Evolutionary conservation across 2,329 filamentous ascomycete genomes (phyloP).

Genomic region (Paecilomyces sp.): DNA sequence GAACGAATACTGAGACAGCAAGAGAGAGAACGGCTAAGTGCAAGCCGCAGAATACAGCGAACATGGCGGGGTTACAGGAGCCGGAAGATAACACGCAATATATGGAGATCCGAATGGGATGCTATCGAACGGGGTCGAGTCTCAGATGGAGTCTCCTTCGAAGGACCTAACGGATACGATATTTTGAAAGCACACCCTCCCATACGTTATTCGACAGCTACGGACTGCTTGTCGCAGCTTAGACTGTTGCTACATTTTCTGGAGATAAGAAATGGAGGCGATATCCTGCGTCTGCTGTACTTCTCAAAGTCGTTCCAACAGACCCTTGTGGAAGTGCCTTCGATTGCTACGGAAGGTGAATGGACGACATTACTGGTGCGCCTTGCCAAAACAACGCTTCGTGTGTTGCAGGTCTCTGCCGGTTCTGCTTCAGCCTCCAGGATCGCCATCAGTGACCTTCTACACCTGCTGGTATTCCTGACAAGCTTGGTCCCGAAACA

Average conservation of each 20-base stretch:
- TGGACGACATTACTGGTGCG: constrained; percentile 34
- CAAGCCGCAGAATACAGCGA: constrained; percentile 67
- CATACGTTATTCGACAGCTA: constrained; percentile 25
- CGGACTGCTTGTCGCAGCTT: constrained; percentile 44
- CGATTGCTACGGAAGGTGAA: constrained; percentile 30
- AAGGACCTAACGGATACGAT: constrained; percentile 34
- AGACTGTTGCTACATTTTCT: constrained; percentile 64
- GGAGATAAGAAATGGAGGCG: constrained; percentile 40
- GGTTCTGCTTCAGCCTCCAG: constrained; percentile 11
- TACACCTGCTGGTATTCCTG: constrained; percentile 29
- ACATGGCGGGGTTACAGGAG: constrained; percentile 71
- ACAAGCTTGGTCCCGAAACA: constrained; percentile 32
- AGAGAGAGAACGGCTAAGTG: constrained; percentile 70
- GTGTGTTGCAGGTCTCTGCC: constrained; percentile 21
- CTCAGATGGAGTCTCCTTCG: constrained; percentile 17
- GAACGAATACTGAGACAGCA: constrained; percentile 74
- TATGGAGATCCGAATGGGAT: constrained; percentile 59
- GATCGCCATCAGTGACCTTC: constrained; percentile 22
- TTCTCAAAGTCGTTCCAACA: constrained; percentile 36
- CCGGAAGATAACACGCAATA: constrained; percentile 52
- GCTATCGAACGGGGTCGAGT: constrained; percentile 41
- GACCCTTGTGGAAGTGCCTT: constrained; percentile 29
- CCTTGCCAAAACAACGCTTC: constrained; percentile 29
- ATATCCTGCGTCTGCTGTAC: constrained; percentile 35
- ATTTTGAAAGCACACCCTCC: constrained; percentile 41